A percentile compares a stretch with the other conserved stretches of the same genome.
phyloP scores from a whole-genome alignment of 345 rosid species.

The Cardamine resedifolia region DNA sequence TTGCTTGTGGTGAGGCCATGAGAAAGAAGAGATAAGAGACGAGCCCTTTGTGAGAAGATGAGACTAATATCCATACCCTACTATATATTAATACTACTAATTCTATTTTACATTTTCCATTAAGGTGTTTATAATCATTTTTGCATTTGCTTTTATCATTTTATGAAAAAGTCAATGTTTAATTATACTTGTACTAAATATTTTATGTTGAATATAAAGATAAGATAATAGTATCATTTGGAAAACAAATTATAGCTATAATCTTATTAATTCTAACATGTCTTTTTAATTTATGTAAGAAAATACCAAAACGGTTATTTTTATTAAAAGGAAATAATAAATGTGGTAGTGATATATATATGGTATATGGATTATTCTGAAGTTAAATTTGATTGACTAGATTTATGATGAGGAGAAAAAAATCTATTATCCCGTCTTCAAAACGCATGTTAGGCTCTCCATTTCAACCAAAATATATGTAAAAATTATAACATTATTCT shows the following conservation, averaged over 20 bases:
- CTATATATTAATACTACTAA: conserved; percentile 24
- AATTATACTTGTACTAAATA: not conserved
- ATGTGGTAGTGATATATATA: not conserved
- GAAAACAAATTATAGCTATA: no score
- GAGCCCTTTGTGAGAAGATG: conserved; percentile 38
- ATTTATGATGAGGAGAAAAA: not conserved
- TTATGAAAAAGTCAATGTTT: not conserved
- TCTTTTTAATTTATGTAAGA: no score
- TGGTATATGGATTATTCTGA: not conserved
- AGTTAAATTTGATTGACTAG: not conserved
- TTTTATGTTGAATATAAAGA: not conserved
- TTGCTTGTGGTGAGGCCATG: conserved; percentile 84
- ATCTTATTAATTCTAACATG: not conserved
- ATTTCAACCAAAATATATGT: not conserved
- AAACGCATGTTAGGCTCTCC: not conserved
- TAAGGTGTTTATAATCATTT: conserved; percentile 4
- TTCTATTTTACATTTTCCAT: not conserved
- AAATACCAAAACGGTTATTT: not conserved
- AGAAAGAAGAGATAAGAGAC: conserved; percentile 42
- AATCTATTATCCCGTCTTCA: not conserved
- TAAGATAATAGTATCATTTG: not conserved
- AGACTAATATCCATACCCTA: conserved; percentile 35
- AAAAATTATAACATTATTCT: not conserved
- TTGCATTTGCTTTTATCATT: not conserved
- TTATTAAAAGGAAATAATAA: not conserved